Evolutionary conservation across 2,329 filamentous ascomycete species (phyloP).

Genomic region (Botryosphaeria dothidea): DNA sequence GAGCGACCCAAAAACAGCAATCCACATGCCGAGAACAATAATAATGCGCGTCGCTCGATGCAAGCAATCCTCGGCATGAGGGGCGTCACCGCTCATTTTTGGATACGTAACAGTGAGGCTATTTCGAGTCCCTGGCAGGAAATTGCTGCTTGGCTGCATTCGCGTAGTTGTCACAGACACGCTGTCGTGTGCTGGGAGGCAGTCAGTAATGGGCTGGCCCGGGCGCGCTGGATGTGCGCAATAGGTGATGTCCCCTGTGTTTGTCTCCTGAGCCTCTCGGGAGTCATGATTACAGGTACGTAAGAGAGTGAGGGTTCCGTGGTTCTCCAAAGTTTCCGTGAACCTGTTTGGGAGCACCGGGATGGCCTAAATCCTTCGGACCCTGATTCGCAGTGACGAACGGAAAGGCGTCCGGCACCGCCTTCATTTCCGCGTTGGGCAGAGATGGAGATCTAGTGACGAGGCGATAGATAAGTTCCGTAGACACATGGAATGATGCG

Average conservation of each 20-base stretch:
- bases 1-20: not conserved
- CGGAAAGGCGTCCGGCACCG: not conserved
- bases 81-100: not conserved
- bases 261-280: not conserved
- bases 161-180: not conserved
- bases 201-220: not conserved
- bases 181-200: not conserved
- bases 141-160: constrained; percentile 2
- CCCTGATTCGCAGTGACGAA: not conserved
- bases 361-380: constrained; percentile 6
- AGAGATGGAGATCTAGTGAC: not conserved
- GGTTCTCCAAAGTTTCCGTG: constrained; percentile 1
- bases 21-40: constrained; percentile 7
- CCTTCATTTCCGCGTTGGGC: not conserved
- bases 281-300: not conserved
- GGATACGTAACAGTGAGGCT: not conserved
- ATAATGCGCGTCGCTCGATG: not conserved
- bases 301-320: constrained; percentile 2
- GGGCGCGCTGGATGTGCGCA: not conserved
- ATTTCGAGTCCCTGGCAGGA: not conserved
- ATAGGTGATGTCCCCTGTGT: no score
- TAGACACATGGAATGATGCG: constrained; percentile 6
- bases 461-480: not conserved
- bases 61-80: constrained; percentile 1
- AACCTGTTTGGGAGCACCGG: not conserved